Evolutionary conservation across 108 stramenopile species (phyloP), one percentile per base, ranked within the genome.

Genomic region (Nitzschia sp.): DNA sequence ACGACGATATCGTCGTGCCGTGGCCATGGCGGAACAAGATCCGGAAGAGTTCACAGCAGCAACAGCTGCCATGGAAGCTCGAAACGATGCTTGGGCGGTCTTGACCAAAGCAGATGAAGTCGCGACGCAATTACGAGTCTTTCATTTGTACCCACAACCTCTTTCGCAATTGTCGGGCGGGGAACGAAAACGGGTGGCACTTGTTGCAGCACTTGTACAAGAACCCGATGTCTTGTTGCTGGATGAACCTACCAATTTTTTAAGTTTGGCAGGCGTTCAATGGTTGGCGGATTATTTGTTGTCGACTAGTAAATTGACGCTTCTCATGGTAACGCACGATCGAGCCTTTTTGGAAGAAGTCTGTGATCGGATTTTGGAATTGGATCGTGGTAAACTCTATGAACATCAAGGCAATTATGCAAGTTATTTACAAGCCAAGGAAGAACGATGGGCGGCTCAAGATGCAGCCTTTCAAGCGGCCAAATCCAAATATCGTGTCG

Each of bases 241-340:
- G 30, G 92, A 94, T 71, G 92, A 92, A 69, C 92, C 92, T 21
- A 98, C 98, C 23, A 98, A 98, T 76, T 98, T 98, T 77, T 66
- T 99, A 64, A 94, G 95, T 66, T 80, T 99, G 32, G 85, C 92
- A 48, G 97, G 95, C 26, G 95, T 98, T 8, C 91, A 89, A 61
- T 99, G 97, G 97, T 69, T 99, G 28, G 86, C 83, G 25, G 95
- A 97, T 70, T 84, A 95, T 65, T 56, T 75, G 47, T 56, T 32
- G 29, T 47, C 29, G n/a, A 73, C 88, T 28, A 71, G 82, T 34
- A 85, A 95, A 58, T 81, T 98, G 67, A 97, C 97, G 15, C 59
- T 92, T 35, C 69, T 99, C 62, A 91, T 94, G 68, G 97, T 98
- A 42, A 97, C 98, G 33, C 98, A 99, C 75, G 98, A 99, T 77